Base-by-base conservation (phyloP, 768 basidiomycete species). In the Mycena haematopus region DNA sequence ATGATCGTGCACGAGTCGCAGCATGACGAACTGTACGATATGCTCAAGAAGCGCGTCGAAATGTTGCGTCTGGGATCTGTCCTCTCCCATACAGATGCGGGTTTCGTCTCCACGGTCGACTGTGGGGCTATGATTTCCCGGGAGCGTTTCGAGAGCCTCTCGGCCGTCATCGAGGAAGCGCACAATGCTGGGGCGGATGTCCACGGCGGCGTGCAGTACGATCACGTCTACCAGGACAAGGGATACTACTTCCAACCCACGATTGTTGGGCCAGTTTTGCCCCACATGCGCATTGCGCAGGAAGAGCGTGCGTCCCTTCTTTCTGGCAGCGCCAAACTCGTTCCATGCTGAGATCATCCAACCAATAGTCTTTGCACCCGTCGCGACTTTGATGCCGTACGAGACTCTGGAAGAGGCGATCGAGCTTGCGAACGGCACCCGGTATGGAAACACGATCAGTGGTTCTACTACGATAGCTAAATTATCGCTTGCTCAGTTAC, bases 211-310 rank as follows among this genome's bases (percentile, higher is more conserved):
- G 77, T 81, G 66, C 77, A 80, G 50, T 90, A 84, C 66, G 70
- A 74, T 0, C 93, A 95, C 69, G 81, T 84, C 2, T 88, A 89
- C 63, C 83, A 88, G 35, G 82, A 85, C 50, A 77, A 89, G 38
- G 95, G 90, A 6, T 84, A 87, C 63, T 99, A 92, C 75, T 99
- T 98, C 76, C 73, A 83, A 47, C 93, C 94, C 14, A 96, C 96
- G 0, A 81, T 99, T 29, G 82, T 99, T 17, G 93, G 90, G 4
- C 87, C 91, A 65, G 94, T 93, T 6, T 79, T 81, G 33, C 77
- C 80, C 11, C 78, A 80, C 2, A 92, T 91, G 83, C 86, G 84
- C 27, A 89, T 98, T 68, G 92, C 94, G 0, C 84, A 88, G 65
- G 76, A 84, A 62, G 96, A 98, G 81, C 66, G 93, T 93, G 68